These are phyloP conservation scores for Stygiomarasmius scandens DNA, from an alignment of 1,284 basidiomycete species.

Conservation along the genomic window DNA sequence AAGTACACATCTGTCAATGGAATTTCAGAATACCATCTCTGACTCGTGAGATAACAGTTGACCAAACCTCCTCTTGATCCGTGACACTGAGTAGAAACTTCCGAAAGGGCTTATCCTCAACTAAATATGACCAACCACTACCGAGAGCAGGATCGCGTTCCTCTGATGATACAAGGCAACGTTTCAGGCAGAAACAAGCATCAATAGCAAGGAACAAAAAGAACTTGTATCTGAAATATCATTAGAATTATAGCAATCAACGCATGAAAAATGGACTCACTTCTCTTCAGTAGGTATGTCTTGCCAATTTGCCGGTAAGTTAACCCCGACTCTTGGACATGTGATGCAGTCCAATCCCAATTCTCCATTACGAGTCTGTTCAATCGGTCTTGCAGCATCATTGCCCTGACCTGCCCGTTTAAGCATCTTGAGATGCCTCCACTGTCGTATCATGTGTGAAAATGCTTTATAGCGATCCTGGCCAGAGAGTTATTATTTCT, in stretches of 20 bases:
- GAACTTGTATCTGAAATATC: too few species aligned
- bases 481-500: background rate
- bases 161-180: slow-evolving; percentile 3
- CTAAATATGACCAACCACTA: background rate
- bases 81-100: background rate
- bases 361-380: slow-evolving; percentile 6
- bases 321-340: too few species aligned
- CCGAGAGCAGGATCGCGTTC: background rate
- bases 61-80: slow-evolving; percentile 10
- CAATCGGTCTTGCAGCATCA: slow-evolving; percentile 9
- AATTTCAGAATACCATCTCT: too few species aligned
- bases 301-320: too few species aligned
- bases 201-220: too few species aligned
- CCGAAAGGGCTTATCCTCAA: background rate
- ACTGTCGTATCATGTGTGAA: slow-evolving; percentile 15
- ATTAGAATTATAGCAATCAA: too few species aligned
- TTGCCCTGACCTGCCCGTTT: slow-evolving; percentile 25
- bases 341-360: slow-evolving; percentile 22
- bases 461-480: slow-evolving; percentile 29
- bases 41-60: too few species aligned
- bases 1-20: too few species aligned
- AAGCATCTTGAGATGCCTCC: slow-evolving; percentile 28
- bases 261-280: too few species aligned
- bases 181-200: too few species aligned
- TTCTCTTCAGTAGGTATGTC: too few species aligned